A percentile compares a stretch with the other conserved stretches of the same genome.
Evolutionary conservation across 2,329 filamentous ascomycete species (phyloP).

Genomic region (Dendryphion nanum): DNA sequence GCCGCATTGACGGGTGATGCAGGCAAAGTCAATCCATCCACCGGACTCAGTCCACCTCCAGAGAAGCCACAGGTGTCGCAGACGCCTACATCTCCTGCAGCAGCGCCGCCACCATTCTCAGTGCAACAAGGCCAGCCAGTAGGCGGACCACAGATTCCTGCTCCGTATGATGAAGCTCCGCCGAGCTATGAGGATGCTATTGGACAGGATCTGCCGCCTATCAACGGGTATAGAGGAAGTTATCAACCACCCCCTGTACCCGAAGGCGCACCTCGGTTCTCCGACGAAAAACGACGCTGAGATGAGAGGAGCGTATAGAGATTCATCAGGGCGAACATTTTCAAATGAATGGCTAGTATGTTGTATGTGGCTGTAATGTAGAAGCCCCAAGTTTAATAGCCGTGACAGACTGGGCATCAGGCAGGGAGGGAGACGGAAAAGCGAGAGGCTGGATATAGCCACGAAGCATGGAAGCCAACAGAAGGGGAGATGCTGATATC

Average conservation of each 20-base stretch:
- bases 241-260: slow-evolving; percentile 52
- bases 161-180: slow-evolving; percentile 71
- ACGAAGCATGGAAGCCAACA: too few species aligned
- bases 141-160: slow-evolving; percentile 34
- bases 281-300: slow-evolving; percentile 33
- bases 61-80: slow-evolving; percentile 16
- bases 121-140: slow-evolving; percentile 17
- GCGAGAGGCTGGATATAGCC: too few species aligned
- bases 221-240: slow-evolving; percentile 68
- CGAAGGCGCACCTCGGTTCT: slow-evolving; percentile 36
- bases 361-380: too few species aligned
- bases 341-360: too few species aligned
- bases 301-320: too few species aligned
- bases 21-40: slow-evolving; percentile 9
- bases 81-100: slow-evolving; percentile 19
- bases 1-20: slow-evolving; percentile 50
- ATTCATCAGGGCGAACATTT: too few species aligned
- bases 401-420: too few species aligned
- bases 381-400: too few species aligned
- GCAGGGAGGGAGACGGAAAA: too few species aligned
- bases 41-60: slow-evolving; percentile 11
- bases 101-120: slow-evolving; percentile 19
- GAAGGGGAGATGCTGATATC: too few species aligned
- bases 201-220: slow-evolving; percentile 72
- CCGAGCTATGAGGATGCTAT: slow-evolving; percentile 94